Conservation (phyloP, 768 basidiomycete genomes). For the Grammothele lineata region DNA sequence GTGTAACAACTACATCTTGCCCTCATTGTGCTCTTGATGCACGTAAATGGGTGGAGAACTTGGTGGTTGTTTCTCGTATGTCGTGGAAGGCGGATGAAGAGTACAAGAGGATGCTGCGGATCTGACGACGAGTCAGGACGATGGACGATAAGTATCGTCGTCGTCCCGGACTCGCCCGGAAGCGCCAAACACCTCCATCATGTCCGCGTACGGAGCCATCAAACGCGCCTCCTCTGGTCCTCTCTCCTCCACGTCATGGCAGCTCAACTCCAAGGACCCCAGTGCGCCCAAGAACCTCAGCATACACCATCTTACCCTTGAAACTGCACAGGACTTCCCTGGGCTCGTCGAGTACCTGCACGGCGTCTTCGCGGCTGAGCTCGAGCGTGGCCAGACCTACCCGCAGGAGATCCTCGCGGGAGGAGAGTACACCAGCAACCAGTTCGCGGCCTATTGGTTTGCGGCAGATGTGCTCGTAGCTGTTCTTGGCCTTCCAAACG, state of each 20-base stretch:
- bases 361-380: slow-evolving; percentile 61
- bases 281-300: slow-evolving; percentile 21
- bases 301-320: slow-evolving; percentile 35
- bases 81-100: no score
- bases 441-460: slow-evolving; percentile 76
- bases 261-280: slow-evolving; percentile 19
- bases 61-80: no score
- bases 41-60: no score
- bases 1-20: no score
- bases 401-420: slow-evolving; percentile 69
- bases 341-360: slow-evolving; percentile 62
- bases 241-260: slow-evolving; percentile 50
- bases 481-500: no score
- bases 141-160: no score
- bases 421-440: slow-evolving; percentile 35
- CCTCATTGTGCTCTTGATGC: no score
- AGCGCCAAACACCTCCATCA: no score
- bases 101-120: no score
- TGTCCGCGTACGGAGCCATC: slow-evolving; percentile 77
- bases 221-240: slow-evolving; percentile 25
- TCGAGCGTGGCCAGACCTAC: slow-evolving; percentile 77
- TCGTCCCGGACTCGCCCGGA: no score
- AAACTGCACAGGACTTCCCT: slow-evolving; percentile 27
- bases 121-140: no score
- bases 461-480: slow-evolving; percentile 73